Evolutionary conservation across 1,284 basidiomycete species (phyloP), one percentile per base, ranked within the genome.

Genomic region (Meira nashicola): DNA sequence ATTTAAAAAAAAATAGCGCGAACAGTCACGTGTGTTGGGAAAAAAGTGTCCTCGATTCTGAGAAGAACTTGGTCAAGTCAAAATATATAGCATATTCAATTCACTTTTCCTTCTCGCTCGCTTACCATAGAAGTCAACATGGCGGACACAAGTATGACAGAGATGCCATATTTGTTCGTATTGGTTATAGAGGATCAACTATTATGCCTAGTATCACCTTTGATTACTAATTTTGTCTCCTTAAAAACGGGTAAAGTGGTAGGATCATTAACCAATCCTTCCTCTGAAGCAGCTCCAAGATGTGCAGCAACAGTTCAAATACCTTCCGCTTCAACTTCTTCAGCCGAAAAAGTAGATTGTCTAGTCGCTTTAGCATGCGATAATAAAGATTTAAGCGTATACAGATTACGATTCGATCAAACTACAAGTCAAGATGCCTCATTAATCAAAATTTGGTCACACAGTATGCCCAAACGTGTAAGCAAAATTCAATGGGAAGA

Each of bases 401-500:
- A 33, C 50, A 39, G 28, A 25, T 17, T 25, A 8, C 43, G 9
- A 44, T 14, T 53, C 37, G 28, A 19, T 33, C 17, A 19, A 37
- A 7, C 19, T n/a, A 2, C 17, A n/a, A 6, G 3, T 21, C 12
- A 53, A 15, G 38, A 15, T 19, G 37, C 37, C 3, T 33, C 19
- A 3, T 7, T 41, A 11, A 5, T 17, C 23, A 12, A 17, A 25
- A 23, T 25, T 5, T 48, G 46, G 46, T 21, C 17, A 8, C 12
- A 14, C 7, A 2, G 7, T 15, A 14, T 53, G 28, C 50, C 50
- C 40, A 53, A 53, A 33, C 23, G 50, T 5, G 23, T 28, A 4
- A 33, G 17, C 14, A 53, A 53, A 17, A 39, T 53, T 17, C 21
- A 19, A 41, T 53, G 50, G 50, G 50, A 53, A 53, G 28, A 39